Base-by-base conservation (phyloP, 768 basidiomycete genomes). In the Erythrobasidium yunnanense region DNA sequence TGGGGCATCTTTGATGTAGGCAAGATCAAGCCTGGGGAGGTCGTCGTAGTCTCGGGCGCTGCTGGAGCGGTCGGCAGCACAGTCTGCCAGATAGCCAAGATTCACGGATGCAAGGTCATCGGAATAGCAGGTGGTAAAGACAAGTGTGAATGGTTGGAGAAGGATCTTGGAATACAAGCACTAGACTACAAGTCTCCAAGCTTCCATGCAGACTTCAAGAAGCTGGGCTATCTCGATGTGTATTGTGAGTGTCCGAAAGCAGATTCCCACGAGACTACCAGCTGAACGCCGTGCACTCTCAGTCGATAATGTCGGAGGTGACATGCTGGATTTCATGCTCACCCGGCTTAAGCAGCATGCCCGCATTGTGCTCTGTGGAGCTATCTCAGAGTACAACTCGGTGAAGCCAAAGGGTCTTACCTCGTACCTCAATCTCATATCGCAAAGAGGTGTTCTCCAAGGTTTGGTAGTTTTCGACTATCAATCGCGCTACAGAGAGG, bases 11-110 rank as follows among this genome's bases (percentile, higher is more conserved):
- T 83, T 74, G 87, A 89, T 53, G 80, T 93, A 50, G 89, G 85
- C 17, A 76, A 87, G 67, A 76, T 92, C 72, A 87, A 92, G 74
- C 75, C 84, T 0, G 90, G 90, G 13, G 90, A 96, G 67, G 87
- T 82, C 0, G 82, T 93, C 53, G 81, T 96, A 23, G 86, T 86
- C 11, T 88, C 88, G 0, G 92, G 90, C 20, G 92, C 92, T 1
- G 92, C 93, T 7, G 92, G 91, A 8, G 85, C 90, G 0, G 87
- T 88, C 8, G 89, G 90, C n/a, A 82, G 84, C 8, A 75, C 88
- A 63, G 87, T 80, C 13, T 90, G 89, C 76, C 90, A 91, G 70
- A 80, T 91, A 20, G 90, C 87, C 50, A 89, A 88, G 75, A 79
- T 82, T 29, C 78, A 80, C 11, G 89, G 86, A 17, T 78, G 79